phyloP scores from a whole-genome alignment of 2,329 filamentous ascomycete genomes.

The Dissoconium aciculare region DNA sequence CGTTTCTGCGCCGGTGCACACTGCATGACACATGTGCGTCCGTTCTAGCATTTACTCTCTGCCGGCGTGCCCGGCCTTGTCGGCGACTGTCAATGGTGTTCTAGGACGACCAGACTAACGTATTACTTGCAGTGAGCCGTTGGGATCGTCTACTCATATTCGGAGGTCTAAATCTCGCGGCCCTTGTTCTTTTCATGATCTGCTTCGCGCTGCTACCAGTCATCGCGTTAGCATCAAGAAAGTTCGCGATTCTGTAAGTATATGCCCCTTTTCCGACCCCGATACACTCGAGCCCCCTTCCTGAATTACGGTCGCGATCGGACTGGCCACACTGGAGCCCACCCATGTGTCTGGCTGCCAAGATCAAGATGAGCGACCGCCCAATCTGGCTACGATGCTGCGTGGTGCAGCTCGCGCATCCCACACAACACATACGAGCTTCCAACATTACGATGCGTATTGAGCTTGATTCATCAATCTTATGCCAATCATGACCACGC shows the following conservation, averaged over 20 bases:
- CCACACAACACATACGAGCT: neutral
- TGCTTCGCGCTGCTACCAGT: slow-evolving; percentile 83
- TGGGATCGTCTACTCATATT: slow-evolving; percentile 95
- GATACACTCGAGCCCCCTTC: slow-evolving; percentile 3
- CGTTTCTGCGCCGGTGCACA: slow-evolving; percentile 11
- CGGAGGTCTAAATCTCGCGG: slow-evolving; percentile 75
- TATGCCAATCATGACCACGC: too few species aligned
- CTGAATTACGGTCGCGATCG: too few species aligned
- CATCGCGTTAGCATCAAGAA: slow-evolving; percentile 65
- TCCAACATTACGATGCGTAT: too few species aligned
- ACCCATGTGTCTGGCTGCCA: too few species aligned
- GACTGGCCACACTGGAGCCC: too few species aligned
- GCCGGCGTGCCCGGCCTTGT: neutral
- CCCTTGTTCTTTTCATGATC: slow-evolving; percentile 80
- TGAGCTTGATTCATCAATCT: too few species aligned
- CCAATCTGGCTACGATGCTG: too few species aligned
- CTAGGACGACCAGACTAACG: slow-evolving; percentile 1
- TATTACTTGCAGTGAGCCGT: slow-evolving; percentile 60
- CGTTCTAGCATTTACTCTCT: neutral
- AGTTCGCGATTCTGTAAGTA: slow-evolving; percentile 95
- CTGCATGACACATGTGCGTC: neutral
- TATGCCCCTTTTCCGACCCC: slow-evolving; percentile 7
- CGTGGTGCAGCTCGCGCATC: slow-evolving; percentile 1
- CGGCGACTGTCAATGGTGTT: neutral
- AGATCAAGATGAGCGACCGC: too few species aligned